Base-by-base conservation (phyloP, 208 protist genomes). In the Trypanosomatidae sp. region DNA sequence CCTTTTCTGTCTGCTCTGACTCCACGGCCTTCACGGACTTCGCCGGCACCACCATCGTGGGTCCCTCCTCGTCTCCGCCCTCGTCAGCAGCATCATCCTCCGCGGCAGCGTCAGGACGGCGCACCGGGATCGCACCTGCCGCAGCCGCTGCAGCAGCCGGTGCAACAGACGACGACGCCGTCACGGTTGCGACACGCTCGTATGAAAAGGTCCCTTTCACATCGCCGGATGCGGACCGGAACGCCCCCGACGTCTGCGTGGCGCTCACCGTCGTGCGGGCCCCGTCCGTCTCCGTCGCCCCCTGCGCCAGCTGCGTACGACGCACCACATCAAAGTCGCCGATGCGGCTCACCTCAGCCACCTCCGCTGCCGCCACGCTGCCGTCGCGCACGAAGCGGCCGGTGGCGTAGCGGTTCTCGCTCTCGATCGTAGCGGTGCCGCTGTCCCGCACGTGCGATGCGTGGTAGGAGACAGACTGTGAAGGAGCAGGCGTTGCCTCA, bases 351-450 rank as follows among this genome's bases (percentile, higher is more conserved):
- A 77, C 73, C 47, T 75, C 69, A 36, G 55, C 22, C 43, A 79
- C 64, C 67, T 79, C 73, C 4, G 78, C 64, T 9, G 69, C 73
- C 30, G 28, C 44, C 10, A 72, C 47, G 59, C 72, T 72, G 73
- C 76, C 73, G 7, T 77, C 77, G 17, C 74, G 53, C 49, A 80
- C 50, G 46, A 78, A 83, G 30, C 76, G 77, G 30, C 25, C 72
- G 13, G 73, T 65, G 62, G 76, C 60, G 66, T 77, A 74, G 62
- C 58, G 72, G 52, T 52, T 71, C 30, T 53, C 50, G 15, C 44
- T 43, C 70, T 81, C 66, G 15, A 74, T 49, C 67, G 73, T 71
- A 28, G 67, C 30, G 49, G 58, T 5, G 22, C 62, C 71, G 5
- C 65, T 0, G 22, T 82, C 77, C n/a, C 33, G n/a, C 9, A 43